These are phyloP conservation scores for Arthrobotrys entomopaga DNA, from an alignment of 2,329 filamentous ascomycete genomes.

Conservation along the genomic window DNA sequence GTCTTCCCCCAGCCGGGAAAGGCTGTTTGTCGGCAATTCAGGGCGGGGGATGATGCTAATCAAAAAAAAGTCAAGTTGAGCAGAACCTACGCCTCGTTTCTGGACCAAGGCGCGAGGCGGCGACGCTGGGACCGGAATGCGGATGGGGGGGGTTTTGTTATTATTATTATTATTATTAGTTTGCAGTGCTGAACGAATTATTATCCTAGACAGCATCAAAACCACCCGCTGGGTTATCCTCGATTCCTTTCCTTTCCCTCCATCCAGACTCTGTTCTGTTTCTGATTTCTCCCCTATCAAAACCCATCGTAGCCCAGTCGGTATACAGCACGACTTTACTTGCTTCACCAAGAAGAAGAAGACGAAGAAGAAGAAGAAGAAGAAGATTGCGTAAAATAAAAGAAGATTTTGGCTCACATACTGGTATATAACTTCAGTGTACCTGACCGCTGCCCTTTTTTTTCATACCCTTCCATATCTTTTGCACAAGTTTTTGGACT, in stretches of 20 bases:
- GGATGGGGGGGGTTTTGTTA: too few relatives aligned
- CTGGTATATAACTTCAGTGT: slow-evolving; percentile 2
- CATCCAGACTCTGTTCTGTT: not conserved
- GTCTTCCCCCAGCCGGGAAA: slow-evolving; percentile 15
- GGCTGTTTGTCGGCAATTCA: slow-evolving; percentile 17
- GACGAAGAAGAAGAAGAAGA: too few relatives aligned
- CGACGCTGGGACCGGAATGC: slow-evolving; percentile 1
- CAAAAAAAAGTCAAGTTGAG: slow-evolving; percentile 1
- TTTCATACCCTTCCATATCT: slow-evolving; percentile 10
- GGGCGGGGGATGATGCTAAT: slow-evolving; percentile 21
- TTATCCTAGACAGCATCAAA: slow-evolving; percentile 14
- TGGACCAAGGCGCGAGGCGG: slow-evolving; percentile 36
- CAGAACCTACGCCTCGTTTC: slow-evolving; percentile 43
- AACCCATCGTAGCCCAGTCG: slow-evolving; percentile 10
- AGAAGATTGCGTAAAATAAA: slow-evolving; percentile 3
- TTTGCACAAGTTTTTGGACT: slow-evolving; percentile 22
- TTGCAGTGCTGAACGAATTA: too few relatives aligned
- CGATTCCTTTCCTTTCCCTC: not conserved
- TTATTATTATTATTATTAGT: too few relatives aligned
- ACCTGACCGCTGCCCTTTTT: slow-evolving; percentile 4
- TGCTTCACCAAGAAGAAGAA: too few relatives aligned
- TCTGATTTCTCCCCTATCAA: not conserved
- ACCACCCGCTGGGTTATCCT: not conserved
- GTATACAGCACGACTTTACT: slow-evolving; percentile 36
- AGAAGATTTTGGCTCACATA: slow-evolving; percentile 15